Base-by-base conservation (phyloP, 2,329 filamentous ascomycete genomes). In the Fusarium tuaranense region DNA sequence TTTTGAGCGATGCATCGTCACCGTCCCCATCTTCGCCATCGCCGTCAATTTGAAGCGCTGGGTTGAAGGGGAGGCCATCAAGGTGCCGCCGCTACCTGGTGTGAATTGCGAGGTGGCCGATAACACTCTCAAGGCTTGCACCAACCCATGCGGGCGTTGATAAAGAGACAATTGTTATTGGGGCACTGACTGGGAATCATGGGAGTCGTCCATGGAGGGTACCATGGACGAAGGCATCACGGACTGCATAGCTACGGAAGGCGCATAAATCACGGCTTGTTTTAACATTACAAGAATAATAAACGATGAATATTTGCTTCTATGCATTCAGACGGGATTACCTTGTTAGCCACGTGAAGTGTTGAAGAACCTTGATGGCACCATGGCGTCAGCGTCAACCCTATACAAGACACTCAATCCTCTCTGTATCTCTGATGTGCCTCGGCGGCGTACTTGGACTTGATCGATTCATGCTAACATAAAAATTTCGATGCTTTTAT, bases 1-100 rank as follows among this genome's bases (percentile, higher is more conserved):
- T 82, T 53, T 61, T 79, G 63, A 78, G 72, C 38, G 70, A 70
- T 22, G 38, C 63, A 38, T 44, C 67, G 12, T 66, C 63, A 5
- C 58, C 74, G 18, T 64, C 63, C 0, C 69, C 70, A 4, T 67
- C 74, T 9, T 73, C 74, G 3, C 61, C 74, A 12, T 62, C 70
- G 7, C 41, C 73, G 9, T 76, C 69, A 20, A 32, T 44, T 18
- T 53, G 53, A 64, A 68, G 38, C 51, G 27, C 9, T 20, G 32
- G 34, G 13, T n/a, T 18, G 59, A 32, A 62, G 22, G 14, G 16
- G 32, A 22, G 61, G 20, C 67, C 71, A 78, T 78, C 77, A 77
- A 70, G 76, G 76, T 64, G 46, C 30, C 20, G 39, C 18, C 34
- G 51, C 10, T 10, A 34, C 22, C 25, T 2, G 36, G 57, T 39